Conservation (phyloP, 2,329 filamentous ascomycete genomes). For the Tolypocladium cylindrosporum region DNA sequence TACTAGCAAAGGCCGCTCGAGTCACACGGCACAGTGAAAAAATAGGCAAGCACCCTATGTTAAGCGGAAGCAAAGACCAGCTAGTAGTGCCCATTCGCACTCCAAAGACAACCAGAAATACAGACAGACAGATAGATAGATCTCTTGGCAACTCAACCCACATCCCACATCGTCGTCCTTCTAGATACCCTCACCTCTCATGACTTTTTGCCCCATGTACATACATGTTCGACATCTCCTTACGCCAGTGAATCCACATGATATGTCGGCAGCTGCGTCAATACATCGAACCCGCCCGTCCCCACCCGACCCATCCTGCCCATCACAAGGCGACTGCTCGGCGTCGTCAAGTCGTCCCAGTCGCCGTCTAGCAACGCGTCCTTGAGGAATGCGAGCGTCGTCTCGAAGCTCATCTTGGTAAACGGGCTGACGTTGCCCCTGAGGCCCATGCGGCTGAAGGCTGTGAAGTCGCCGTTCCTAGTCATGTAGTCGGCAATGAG, state of each 20-base stretch:
- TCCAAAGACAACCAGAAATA: background rate
- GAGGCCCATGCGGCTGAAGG: constrained; percentile 87
- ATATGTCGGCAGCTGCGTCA: constrained; percentile 50
- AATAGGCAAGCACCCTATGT: background rate
- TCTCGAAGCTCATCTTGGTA: constrained; percentile 99
- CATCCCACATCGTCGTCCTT: background rate
- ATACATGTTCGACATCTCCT: background rate
- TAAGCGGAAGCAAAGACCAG: background rate
- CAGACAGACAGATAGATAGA: background rate
- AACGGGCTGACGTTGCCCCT: constrained; percentile 80
- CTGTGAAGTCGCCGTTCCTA: constrained; percentile 75
- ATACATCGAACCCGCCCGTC: constrained; percentile 85
- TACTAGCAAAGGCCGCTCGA: background rate
- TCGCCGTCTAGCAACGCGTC: constrained; percentile 87
- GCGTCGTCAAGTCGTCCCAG: constrained; percentile 77
- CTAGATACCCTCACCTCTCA: background rate
- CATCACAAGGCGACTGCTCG: constrained; percentile 80
- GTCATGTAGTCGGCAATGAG: constrained; percentile 98
- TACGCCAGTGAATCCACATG: constrained; percentile 16
- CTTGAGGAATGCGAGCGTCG: constrained; percentile 84
- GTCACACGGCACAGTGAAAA: background rate
- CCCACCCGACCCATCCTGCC: constrained; percentile 75
- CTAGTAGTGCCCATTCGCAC: background rate
- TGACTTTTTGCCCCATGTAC: background rate
- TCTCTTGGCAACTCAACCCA: background rate